Evolutionary conservation across 148 eudicot species (phyloP), one percentile per base, ranked within the genome.

Genomic region (Persicaria maculosa): DNA sequence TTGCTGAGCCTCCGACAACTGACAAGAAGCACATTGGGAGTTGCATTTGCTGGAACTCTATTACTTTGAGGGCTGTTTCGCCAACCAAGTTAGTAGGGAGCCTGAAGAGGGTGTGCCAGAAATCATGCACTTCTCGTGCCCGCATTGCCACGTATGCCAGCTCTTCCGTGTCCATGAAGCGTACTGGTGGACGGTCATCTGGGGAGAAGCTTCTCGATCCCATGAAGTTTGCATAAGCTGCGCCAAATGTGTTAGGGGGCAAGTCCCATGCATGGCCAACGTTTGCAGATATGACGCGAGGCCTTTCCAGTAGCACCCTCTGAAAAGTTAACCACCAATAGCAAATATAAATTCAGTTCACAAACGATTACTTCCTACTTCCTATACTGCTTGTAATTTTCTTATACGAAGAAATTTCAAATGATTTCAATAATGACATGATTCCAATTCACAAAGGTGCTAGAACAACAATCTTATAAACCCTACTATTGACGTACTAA

Each of bases 41-140:
- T 6, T 86, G 62, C 98, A 95, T 95, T 82, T 95, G 97, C 83
- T 95, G 91, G 80, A 92, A 95, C 73, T 95, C 98, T 65, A 95
- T 90, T 17, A 95, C 96, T 83, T 95, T 95, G 15, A 95, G 82
- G 8, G 98, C 93, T 20, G 98, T 85, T 83, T 95, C 98, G 0
- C 97, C 97, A 17, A 92, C 86, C 88, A 95, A 80, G 81, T 95
- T 95, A n/a, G 98, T 95, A 12, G 93, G 96, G 52, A 95, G 93
- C 22, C 77, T 91, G 75, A 95, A 95, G 5, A 95, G 85, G 44
- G 98, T 95, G 85, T 92, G 98, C 98, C 98, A 95, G 72, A 95
- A 86, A 78, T 95, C 98, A 22, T 95, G 98, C 76, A 92, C 98
- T 81, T 95, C 98, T 16, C 96, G 88, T 5, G 96, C 92, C 31